Evolutionary conservation across 805 yeast genomes (phyloP), one percentile per base, ranked within the genome.

Genomic region (Maudiozyma pseudohumilis): DNA sequence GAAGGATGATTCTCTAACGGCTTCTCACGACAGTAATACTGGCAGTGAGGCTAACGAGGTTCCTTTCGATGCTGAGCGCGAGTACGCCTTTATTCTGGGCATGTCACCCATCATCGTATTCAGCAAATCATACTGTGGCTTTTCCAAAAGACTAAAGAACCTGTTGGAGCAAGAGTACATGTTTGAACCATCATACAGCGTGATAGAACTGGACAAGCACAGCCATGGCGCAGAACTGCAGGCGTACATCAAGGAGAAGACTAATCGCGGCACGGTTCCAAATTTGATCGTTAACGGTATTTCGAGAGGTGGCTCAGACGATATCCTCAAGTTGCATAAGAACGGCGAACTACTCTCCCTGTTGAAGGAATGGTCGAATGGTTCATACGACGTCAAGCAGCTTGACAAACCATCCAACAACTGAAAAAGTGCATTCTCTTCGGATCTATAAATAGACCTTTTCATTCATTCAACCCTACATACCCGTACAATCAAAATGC

Each of bases 261-360:
- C 95, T 4, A 94, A 92, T 6, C 75, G 96, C 48, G 63, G 63
- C 21, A 89, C 97, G 0, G 98, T 92, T 11, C 98, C 98, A 19
- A 92, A 92, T 55, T 72, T 92, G 16, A 67, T 85, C 38, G 72
- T 89, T 38, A 80, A 77, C 39, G 80, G 82, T 7, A 57, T 70
- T 19, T 78, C 89, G 34, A 70, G 82, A 46, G 98, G 98, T 28
- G 98, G 98, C 3, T 75, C 75, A 29, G 96, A 86, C 57, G 96
- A 88, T 39, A 74, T 92, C 56, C 65, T 59, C 19, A 67, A 63
- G 24, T 62, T 85, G 40, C 87, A 84, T 51, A 64, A 68, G 16
- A 63, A 68, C 1, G 80, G 77, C 22, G 62, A 60, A 35, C 66
- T 89, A 40, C 64, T 72, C 21, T 62, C 64, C 1, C 59, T 59